Conservation (phyloP, 2,329 filamentous ascomycete species). For the Malbranchea cinnamomea region DNA sequence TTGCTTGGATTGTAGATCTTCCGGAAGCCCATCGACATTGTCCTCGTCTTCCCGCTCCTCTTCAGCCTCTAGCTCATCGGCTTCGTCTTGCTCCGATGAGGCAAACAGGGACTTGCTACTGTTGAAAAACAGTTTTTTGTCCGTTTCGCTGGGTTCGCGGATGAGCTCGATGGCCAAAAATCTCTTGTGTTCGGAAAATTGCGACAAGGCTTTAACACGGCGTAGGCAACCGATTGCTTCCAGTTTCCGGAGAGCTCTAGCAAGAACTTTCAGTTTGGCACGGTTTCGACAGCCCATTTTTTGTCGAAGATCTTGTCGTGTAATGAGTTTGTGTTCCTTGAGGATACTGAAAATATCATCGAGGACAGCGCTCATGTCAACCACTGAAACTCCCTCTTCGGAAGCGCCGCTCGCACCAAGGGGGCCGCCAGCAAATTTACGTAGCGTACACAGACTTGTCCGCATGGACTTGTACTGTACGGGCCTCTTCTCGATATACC, state of each 20-base stretch:
- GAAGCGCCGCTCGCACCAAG: too few species aligned
- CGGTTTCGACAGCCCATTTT: slow-evolving; percentile 27
- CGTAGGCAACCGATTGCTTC: slow-evolving; percentile 32
- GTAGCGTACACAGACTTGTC: slow-evolving; percentile 42
- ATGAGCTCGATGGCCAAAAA: slow-evolving; percentile 29
- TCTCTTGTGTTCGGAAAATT: slow-evolving; percentile 22
- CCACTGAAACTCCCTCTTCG: slow-evolving; percentile 16
- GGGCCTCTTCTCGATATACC: slow-evolving; percentile 45
- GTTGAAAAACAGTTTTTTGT: slow-evolving; percentile 27
- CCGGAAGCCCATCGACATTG: slow-evolving; percentile 11
- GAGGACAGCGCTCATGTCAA: slow-evolving; percentile 37
- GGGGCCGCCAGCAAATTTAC: slow-evolving; percentile 26
- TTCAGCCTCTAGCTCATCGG: slow-evolving; percentile 16
- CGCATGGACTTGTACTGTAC: slow-evolving; percentile 34
- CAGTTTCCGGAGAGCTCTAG: slow-evolving; percentile 29
- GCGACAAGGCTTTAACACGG: slow-evolving; percentile 28
- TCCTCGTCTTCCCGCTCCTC: slow-evolving; percentile 20
- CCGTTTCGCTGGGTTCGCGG: slow-evolving; percentile 25
- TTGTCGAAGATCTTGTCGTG: slow-evolving; percentile 37
- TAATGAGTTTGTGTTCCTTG: slow-evolving; percentile 35
- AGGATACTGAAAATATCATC: slow-evolving; percentile 34
- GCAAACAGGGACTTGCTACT: slow-evolving; percentile 17
- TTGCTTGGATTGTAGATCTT: slow-evolving; percentile 5
- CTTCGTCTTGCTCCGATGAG: slow-evolving; percentile 16
- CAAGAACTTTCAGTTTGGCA: slow-evolving; percentile 28